Evolutionary conservation across 2,329 filamentous ascomycete species (phyloP).

Genomic region (Sphaceloma murrayae): DNA sequence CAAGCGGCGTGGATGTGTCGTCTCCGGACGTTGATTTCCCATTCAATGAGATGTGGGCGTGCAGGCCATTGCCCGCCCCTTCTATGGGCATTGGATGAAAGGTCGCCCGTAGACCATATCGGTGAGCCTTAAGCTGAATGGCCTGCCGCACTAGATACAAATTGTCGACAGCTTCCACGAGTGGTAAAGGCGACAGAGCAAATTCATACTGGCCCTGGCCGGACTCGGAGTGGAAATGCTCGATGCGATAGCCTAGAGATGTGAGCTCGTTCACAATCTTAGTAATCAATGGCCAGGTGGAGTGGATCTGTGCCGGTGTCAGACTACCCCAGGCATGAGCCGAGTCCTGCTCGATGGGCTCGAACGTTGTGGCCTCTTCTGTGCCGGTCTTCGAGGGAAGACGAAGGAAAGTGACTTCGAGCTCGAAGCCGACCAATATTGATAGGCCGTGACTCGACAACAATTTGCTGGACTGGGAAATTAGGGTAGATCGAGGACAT

Average conservation of each 20-base stretch:
- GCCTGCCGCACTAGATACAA: conserved; percentile 63
- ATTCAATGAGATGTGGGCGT: conserved; percentile 60
- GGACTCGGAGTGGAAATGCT: conserved; percentile 67
- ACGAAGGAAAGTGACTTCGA: conserved; percentile 65
- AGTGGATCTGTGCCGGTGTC: conserved; percentile 51
- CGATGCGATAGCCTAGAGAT: conserved; percentile 53
- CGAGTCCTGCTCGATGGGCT: conserved; percentile 45
- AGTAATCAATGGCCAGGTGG: conserved; percentile 50
- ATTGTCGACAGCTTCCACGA: conserved; percentile 60
- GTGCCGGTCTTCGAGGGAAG: conserved; percentile 25
- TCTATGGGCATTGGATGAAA: conserved; percentile 62
- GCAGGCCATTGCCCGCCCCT: conserved; percentile 54
- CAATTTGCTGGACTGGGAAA: conserved; percentile 44
- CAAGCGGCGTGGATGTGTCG: not conserved
- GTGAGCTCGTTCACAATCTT: conserved; percentile 55
- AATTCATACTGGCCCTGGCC: conserved; percentile 70
- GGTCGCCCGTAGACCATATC: conserved; percentile 56
- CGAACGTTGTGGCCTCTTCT: conserved; percentile 20
- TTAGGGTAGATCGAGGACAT: conserved; percentile 50
- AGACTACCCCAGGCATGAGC: conserved; percentile 61
- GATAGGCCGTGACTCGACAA: conserved; percentile 43
- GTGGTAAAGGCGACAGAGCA: conserved; percentile 52
- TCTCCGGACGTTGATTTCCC: conserved; percentile 24
- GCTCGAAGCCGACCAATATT: conserved; percentile 67
- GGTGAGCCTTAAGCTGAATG: conserved; percentile 54